Evolutionary conservation across 495 filamentous ascomycete genomes (phyloP), one percentile per base, ranked within the genome.

Genomic region (Lentithecium fluviatile): DNA sequence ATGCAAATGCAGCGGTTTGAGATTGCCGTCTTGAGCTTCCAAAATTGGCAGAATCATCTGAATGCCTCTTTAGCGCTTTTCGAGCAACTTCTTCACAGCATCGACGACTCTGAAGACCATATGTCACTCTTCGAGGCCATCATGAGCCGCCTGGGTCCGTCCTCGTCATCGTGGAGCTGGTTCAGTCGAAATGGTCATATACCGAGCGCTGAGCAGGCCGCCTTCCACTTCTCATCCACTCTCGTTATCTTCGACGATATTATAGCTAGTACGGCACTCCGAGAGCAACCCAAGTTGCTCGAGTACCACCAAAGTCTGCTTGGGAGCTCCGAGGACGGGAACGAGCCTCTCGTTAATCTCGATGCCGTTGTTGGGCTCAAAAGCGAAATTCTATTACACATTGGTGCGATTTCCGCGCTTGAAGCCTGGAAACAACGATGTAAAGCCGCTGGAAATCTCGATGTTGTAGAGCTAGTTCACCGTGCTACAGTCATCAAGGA

Each of bases 1-100:
- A 73, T 82, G 48, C 80, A 83, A 58, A 52, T 84, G 37, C 73
- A 81, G 55, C 76, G 76, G 12, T 79, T 79, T 56, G 80, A 82
- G 46, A 76, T 79, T 45, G 61, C 74, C 19, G 64, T 79, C 19
- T 63, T 64, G 21, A 78, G 72, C 54, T 72, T 74, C 21, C 69
- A 73, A 2, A 80, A 79, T 66, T 83, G 79, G 65, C 64, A 73
- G 25, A 65, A 73, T 50, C 80, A 84, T 62, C 77, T 82, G 29
- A 75, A 71, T 52, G 79, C 77, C 17, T 76, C 77, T 26, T 19
- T 78, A 4, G 72, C 74, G 40, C 74, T 84, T 19, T 84, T 81
- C 48, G 65, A 56, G 55, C 73, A 78, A 50, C 64, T 80, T 24
- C 69, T 80, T 37, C 65, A 74, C 13, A 70, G 71, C 29, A 45